Conservation (phyloP, 805 yeast species). For the Metschnikowia cerradonensis region DNA sequence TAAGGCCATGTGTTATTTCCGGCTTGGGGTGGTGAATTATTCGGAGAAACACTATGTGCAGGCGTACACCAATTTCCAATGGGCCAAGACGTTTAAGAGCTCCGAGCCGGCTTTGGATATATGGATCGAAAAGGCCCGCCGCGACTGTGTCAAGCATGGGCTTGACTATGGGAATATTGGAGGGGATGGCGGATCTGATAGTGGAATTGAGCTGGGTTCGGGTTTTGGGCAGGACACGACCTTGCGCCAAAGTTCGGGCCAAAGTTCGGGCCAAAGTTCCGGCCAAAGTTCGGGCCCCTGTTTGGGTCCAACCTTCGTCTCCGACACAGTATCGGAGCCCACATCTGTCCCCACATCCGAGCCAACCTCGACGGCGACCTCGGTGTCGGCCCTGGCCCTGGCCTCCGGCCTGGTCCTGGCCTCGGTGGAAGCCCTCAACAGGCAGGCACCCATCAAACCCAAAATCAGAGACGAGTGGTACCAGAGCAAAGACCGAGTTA, state of each 20-base stretch:
- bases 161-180: not conserved
- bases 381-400: no score
- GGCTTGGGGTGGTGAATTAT: constrained; percentile 45
- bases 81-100: constrained; percentile 41
- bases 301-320: no score
- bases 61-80: constrained; percentile 40
- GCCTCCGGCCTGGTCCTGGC: not conserved
- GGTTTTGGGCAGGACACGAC: not conserved
- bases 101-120: constrained; percentile 45
- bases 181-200: no score
- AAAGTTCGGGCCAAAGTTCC: not conserved
- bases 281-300: not conserved
- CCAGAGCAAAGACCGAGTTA: constrained; percentile 56
- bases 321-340: no score
- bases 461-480: constrained; percentile 47
- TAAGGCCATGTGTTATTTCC: constrained; percentile 46
- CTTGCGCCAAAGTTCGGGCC: not conserved
- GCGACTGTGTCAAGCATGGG: constrained; percentile 25
- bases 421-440: constrained; percentile 20
- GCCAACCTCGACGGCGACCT: no score
- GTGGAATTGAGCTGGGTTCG: no score
- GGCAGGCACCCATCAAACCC: constrained; percentile 36
- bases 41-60: constrained; percentile 37
- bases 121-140: constrained; percentile 41
- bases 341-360: no score